These are phyloP conservation scores for Artemisia annua DNA, from an alignment of 129 eudicot genomes.

Conservation along the genomic window DNA sequence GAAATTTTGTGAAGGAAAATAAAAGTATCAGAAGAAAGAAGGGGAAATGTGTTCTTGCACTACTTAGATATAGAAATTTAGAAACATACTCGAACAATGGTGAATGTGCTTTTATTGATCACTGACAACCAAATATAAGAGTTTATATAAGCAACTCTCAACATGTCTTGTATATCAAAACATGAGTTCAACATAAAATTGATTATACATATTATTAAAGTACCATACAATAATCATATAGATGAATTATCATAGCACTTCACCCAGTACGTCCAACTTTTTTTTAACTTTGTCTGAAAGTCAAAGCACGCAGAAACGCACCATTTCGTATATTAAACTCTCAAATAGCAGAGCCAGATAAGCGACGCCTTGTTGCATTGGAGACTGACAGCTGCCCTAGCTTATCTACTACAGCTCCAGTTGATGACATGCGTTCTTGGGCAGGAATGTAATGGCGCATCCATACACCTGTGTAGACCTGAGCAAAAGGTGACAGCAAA, in stretches of 20 bases:
- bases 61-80: not conserved
- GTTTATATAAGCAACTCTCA: conserved; percentile 9
- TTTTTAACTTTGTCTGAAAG: conserved; percentile 13
- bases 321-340: not conserved
- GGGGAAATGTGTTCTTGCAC: no score
- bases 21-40: no score
- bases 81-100: not conserved
- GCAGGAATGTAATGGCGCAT: conserved; percentile 69
- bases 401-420: conserved; percentile 51
- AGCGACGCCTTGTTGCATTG: conserved; percentile 85
- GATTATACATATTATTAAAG: conserved; percentile 26
- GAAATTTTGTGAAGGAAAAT: no score
- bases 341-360: conserved; percentile 72
- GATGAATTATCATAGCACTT: conserved; percentile 12
- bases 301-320: not conserved
- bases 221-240: conserved; percentile 18
- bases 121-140: conserved; percentile 6
- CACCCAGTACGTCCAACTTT: not conserved
- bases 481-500: not conserved
- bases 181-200: conserved; percentile 11
- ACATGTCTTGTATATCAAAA: not conserved
- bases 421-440: conserved; percentile 55
- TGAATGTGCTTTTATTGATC: conserved; percentile 8
- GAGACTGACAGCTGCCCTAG: conserved; percentile 87
- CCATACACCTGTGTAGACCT: conserved; percentile 98